Base-by-base conservation (phyloP, 176 grass and related monocot species). In the Cymbopogon citratus region DNA sequence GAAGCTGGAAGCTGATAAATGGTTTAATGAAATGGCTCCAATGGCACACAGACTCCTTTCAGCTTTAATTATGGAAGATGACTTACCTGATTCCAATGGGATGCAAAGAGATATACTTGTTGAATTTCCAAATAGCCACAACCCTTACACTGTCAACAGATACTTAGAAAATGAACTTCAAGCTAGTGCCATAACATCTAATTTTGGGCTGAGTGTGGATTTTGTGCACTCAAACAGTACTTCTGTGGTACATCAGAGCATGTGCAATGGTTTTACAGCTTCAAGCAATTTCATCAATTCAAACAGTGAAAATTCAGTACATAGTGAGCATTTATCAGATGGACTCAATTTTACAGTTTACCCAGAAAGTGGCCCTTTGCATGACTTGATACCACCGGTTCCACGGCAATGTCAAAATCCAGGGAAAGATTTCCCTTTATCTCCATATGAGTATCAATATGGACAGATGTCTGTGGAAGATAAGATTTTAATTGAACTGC, bases 31-130 rank as follows among this genome's bases (percentile, higher is more conserved):
- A 87, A 83, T 89, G 66, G 71, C 80, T 63, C 91, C 91, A 63
- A 77, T 94, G 67, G 73, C 89, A 68, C 91, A 97, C n/a, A 91
- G 82, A 71, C 94, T 97, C 66, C 87, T 97, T 76, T 94, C 94
- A 51, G 89, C 94, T 80, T 86, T 97, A 66, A 90, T 93, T 45
- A 77, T 90, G 63, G 89, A 93, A 83, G 89, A 86, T 82, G 89
- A 90, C 34, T 64, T 85, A 8, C 52, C 76, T 78, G 81, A 87
- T 67, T 71, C 68, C 19, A 81, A 77, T 74, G 54, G 25, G 21
- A 35, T 75, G 63, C 85, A 85, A 79, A 76, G 68, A 51, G 73
- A 87, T 81, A 46, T 76, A 21, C 51, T 86, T 45, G 67, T 85
- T 6, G 80, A 93, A 59, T 79, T 87, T 48, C 61, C 87, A 71